Percentiles rank a stretch among this genome's conserved stretches.
These are phyloP conservation scores for Bolboschoenus planiculmis DNA, from an alignment of 176 grass and related monocot genomes.

Conservation along the genomic window DNA sequence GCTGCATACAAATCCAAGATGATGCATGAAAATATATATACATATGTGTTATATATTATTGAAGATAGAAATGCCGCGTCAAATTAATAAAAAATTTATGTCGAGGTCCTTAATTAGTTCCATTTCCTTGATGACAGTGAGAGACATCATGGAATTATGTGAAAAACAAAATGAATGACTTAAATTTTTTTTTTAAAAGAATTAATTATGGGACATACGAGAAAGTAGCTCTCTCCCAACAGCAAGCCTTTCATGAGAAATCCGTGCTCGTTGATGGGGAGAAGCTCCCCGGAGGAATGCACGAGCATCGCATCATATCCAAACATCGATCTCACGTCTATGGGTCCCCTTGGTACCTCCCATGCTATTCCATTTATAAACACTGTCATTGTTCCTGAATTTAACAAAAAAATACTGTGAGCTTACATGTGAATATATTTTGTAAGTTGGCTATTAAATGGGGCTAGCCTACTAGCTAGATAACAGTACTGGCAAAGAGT, in stretches of 20 bases:
- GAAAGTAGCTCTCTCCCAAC: conserved; percentile 93
- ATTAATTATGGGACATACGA: conserved; percentile 29
- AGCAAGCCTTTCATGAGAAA: conserved; percentile 71
- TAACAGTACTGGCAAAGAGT: background rate
- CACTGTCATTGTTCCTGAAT: conserved; percentile 58
- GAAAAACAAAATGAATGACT: background rate
- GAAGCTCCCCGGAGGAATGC: conserved; percentile 52
- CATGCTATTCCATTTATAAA: conserved; percentile 81
- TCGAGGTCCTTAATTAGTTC: background rate
- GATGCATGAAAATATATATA: background rate
- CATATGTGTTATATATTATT: background rate
- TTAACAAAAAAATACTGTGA: background rate
- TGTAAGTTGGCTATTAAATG: background rate
- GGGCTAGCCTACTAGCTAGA: background rate
- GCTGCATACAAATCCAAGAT: background rate
- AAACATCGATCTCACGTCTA: conserved; percentile 68
- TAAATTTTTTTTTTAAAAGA: too few species aligned
- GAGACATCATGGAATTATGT: background rate
- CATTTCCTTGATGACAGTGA: background rate
- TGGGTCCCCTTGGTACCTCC: conserved; percentile 70
- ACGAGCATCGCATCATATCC: conserved; percentile 77
- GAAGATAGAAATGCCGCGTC: background rate
- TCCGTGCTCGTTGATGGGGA: conserved; percentile 70
- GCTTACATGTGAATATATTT: background rate
- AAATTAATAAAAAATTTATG: background rate